phyloP scores from a whole-genome alignment of 345 rosid species.

The Eucalyptus regnans region DNA sequence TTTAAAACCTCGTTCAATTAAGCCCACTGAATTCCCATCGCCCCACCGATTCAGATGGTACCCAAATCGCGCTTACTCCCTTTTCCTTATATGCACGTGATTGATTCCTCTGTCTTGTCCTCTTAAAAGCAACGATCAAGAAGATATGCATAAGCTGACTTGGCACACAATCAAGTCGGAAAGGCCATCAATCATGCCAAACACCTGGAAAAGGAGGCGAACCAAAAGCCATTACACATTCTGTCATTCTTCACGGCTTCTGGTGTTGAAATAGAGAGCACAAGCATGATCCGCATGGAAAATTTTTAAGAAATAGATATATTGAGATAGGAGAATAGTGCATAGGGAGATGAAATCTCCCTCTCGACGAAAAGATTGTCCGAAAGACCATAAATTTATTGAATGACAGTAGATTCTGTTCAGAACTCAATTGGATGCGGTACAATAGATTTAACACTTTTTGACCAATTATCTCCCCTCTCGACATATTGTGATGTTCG shows the following conservation, averaged over 20 bases:
- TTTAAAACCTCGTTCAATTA: not conserved
- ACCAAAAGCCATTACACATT: not conserved
- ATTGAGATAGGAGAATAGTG: not conserved
- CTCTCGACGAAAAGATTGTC: not conserved
- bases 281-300: not conserved
- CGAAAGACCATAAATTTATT: not conserved
- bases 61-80: not conserved
- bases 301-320: not conserved
- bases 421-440: not conserved
- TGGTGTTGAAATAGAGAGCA: not conserved
- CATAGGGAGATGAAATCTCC: not conserved
- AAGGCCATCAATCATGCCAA: not conserved
- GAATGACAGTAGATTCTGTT: not conserved
- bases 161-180: not conserved
- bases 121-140: not conserved
- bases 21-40: not conserved
- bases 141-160: not conserved
- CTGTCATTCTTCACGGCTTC: accelerated
- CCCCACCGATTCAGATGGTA: not conserved
- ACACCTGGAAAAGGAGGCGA: not conserved
- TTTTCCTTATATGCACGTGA: not conserved
- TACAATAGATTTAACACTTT: not conserved
- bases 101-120: not conserved
- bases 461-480: not conserved
- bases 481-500: not conserved